These are phyloP conservation scores for Arctium minus DNA, from an alignment of 129 eudicot species.

Conservation along the genomic window DNA sequence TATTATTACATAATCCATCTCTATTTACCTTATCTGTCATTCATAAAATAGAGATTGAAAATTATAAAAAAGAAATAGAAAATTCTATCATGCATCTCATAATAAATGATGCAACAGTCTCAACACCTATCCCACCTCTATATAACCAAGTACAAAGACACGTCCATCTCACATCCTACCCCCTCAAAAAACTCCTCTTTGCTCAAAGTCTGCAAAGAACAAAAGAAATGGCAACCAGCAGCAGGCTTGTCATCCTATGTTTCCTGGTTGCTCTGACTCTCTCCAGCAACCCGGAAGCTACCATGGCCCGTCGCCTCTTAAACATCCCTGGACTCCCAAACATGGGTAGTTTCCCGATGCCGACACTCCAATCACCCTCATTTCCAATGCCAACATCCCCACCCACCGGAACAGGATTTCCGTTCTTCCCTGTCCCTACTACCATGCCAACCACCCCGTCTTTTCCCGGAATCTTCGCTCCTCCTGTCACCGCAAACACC, in stretches of 20 bases:
- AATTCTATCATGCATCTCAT: neutral
- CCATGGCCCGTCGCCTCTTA: constrained; percentile 21
- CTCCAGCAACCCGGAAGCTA: constrained; percentile 1
- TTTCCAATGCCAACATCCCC: constrained; percentile 14
- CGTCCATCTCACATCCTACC: constrained; percentile 14
- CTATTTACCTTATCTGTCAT: too few relatives aligned
- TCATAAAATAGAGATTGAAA: too few relatives aligned
- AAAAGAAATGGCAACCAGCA: constrained; percentile 25
- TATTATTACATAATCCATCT: too few relatives aligned
- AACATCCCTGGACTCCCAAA: constrained; percentile 32
- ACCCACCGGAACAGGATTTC: neutral
- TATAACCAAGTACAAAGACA: constrained; percentile 19
- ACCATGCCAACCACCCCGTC: constrained; percentile 28
- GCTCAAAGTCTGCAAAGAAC: neutral
- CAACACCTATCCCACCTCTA: constrained; percentile 18
- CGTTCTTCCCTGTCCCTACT: constrained; percentile 16
- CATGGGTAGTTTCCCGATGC: constrained; percentile 28
- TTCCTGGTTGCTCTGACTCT: constrained; percentile 14
- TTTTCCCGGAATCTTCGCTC: constrained; percentile 29
- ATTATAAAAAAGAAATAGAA: neutral
- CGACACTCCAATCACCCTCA: constrained; percentile 24
- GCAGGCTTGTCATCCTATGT: constrained; percentile 19
- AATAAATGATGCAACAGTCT: constrained; percentile 13
- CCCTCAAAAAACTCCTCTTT: neutral
- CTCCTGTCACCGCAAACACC: constrained; percentile 10